These are phyloP conservation scores for Adenanthera pavonina DNA, from an alignment of 306 rosid species.

Conservation along the genomic window DNA sequence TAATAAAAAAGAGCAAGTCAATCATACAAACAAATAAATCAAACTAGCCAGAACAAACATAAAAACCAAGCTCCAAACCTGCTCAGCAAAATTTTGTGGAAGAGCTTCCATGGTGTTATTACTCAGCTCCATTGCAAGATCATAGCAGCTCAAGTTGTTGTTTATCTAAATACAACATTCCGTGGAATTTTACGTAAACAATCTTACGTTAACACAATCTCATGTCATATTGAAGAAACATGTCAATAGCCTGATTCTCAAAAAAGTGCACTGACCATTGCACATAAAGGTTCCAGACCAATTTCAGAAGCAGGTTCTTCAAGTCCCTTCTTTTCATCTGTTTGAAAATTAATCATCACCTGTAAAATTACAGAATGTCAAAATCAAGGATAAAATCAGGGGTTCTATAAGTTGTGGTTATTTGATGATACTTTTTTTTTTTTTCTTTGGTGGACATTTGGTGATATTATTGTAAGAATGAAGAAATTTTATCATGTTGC, in stretches of 20 bases:
- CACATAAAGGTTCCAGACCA: slow-evolving; percentile 89
- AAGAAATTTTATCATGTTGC: slow-evolving; percentile 29
- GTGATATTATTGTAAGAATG: not conserved
- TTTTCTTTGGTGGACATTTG: slow-evolving; percentile 4
- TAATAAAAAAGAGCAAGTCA: slow-evolving; percentile 4
- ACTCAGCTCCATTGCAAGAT: slow-evolving; percentile 95
- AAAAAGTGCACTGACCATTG: slow-evolving; percentile 71
- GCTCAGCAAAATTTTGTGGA: slow-evolving; percentile 88
- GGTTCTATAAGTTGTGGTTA: not conserved
- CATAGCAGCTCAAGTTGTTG: slow-evolving; percentile 96
- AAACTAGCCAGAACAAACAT: slow-evolving; percentile 33
- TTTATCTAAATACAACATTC: slow-evolving; percentile 66
- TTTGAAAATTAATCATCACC: slow-evolving; percentile 98
- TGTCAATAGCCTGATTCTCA: not conserved
- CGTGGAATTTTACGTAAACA: not conserved
- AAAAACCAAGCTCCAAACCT: slow-evolving; percentile 59
- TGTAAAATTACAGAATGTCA: slow-evolving; percentile 39
- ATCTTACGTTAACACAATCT: not conserved
- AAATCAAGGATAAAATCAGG: slow-evolving; percentile 17
- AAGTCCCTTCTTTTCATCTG: slow-evolving; percentile 85
- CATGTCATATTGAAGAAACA: slow-evolving; percentile 28
- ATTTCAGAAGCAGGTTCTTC: slow-evolving; percentile 95
- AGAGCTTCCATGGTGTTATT: slow-evolving; percentile 87
- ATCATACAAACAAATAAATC: slow-evolving; percentile 31
- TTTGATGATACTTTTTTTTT: not conserved